These are phyloP conservation scores for Pseudozyma sp. DNA, from an alignment of 1,284 basidiomycete species.

Conservation along the genomic window DNA sequence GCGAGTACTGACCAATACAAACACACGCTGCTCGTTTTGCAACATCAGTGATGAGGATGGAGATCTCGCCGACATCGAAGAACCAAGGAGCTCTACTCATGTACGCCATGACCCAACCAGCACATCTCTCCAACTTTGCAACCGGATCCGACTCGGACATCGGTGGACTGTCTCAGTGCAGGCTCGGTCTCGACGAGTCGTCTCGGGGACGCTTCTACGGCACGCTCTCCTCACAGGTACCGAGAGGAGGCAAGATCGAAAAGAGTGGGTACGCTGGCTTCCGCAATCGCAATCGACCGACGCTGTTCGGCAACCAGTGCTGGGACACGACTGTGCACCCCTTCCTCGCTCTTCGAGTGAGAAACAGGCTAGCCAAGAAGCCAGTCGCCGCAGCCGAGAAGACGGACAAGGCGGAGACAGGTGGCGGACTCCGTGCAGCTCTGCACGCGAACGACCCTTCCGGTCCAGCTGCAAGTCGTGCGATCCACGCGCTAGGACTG, in stretches of 20 bases:
- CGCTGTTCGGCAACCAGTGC: conserved; percentile 81
- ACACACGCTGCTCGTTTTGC: background rate
- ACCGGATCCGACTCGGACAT: conserved; percentile 85
- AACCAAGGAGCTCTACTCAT: conserved; percentile 50
- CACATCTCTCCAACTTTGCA: conserved; percentile 71
- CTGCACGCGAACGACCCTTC: conserved; percentile 54
- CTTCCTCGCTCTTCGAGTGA: conserved; percentile 81
- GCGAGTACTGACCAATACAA: conserved; percentile 7
- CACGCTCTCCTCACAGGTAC: conserved; percentile 67
- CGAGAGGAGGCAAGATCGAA: conserved; percentile 65
- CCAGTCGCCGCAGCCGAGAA: conserved; percentile 12
- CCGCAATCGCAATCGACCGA: conserved; percentile 76
- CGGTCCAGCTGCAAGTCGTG: conserved; percentile 51
- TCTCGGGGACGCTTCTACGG: conserved; percentile 67
- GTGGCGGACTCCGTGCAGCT: conserved; percentile 44
- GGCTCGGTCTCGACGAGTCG: conserved; percentile 54
- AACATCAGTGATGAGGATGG: conserved; percentile 61
- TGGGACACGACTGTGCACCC: conserved; percentile 84
- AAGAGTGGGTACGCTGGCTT: conserved; percentile 78
- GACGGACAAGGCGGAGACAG: conserved; percentile 8
- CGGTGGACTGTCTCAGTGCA: conserved; percentile 80
- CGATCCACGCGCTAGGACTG: conserved; percentile 58
- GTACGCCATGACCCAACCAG: conserved; percentile 45
- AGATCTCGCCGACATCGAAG: conserved; percentile 53
- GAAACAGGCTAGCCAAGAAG: conserved; percentile 67